phyloP scores from a whole-genome alignment of 352 stramenopile genomes.

The Phytopythium chamaehyphon region DNA sequence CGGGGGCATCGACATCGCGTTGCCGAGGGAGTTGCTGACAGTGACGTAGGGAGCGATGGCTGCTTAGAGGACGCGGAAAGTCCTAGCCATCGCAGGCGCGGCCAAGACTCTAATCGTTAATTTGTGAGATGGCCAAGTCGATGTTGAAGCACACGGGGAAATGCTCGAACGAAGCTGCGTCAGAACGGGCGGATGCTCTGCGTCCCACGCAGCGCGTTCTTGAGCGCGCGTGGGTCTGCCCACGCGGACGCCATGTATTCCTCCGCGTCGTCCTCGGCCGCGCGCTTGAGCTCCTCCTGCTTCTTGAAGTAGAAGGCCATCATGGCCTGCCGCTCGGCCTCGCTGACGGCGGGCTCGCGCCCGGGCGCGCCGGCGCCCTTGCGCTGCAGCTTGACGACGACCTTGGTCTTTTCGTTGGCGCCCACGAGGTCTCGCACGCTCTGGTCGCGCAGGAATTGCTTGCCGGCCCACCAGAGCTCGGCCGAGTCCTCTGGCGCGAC shows the following conservation, averaged over 20 bases:
- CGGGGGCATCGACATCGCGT: neutral
- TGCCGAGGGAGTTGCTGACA: no score
- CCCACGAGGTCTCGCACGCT: conserved; percentile 87
- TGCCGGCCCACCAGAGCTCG: conserved; percentile 94
- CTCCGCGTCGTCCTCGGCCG: conserved; percentile 89
- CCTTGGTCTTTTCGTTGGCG: conserved; percentile 96
- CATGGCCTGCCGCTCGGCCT: conserved; percentile 96
- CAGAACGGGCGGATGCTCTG: conserved; percentile 80
- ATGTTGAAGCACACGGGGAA: no score
- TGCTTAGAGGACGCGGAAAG: no score
- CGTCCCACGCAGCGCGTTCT: conserved; percentile 90
- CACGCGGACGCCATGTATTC: conserved; percentile 94
- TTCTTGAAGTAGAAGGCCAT: conserved; percentile 95
- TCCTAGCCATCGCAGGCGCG: no score
- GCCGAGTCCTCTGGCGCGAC: conserved; percentile 80
- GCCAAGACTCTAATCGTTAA: no score
- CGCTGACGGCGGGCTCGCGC: conserved; percentile 79
- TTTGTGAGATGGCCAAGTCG: no score
- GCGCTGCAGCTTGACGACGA: conserved; percentile 89
- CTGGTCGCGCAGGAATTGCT: conserved; percentile 93
- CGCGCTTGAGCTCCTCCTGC: conserved; percentile 84
- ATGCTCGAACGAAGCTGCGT: conserved; percentile 1
- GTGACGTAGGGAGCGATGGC: no score
- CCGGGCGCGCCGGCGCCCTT: conserved; percentile 85
- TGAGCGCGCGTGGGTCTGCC: conserved; percentile 93